These are phyloP conservation scores for Blastobotrys americana DNA, from an alignment of 805 yeast species.

Conservation along the genomic window DNA sequence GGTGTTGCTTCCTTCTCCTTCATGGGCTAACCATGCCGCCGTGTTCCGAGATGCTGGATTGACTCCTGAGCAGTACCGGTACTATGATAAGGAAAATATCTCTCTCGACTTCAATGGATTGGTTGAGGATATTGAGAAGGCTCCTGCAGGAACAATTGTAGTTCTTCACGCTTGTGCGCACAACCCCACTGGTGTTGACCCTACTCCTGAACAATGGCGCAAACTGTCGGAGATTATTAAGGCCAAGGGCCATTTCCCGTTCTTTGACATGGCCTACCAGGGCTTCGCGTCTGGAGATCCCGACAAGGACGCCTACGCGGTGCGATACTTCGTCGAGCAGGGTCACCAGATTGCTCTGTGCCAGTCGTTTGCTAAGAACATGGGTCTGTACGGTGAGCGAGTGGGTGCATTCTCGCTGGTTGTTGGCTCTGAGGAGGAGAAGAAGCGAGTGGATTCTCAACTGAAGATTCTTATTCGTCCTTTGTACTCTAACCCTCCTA, in stretches of 20 bases:
- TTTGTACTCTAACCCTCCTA: constrained; percentile 88
- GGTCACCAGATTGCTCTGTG: constrained; percentile 46
- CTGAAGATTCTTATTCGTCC: constrained; percentile 79
- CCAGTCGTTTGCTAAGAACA: constrained; percentile 91
- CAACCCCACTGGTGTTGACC: constrained; percentile 95
- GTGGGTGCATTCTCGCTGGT: constrained; percentile 71
- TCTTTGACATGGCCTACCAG: constrained; percentile 92
- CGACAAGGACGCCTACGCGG: constrained; percentile 58
- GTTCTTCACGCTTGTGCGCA: constrained; percentile 93
- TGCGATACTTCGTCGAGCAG: constrained; percentile 39
- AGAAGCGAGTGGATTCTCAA: constrained; percentile 60
- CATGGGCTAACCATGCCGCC: constrained; percentile 91
- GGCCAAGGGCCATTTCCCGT: constrained; percentile 58
- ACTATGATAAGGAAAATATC: constrained; percentile 58
- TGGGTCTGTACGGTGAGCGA: constrained; percentile 94
- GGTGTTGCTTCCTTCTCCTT: constrained; percentile 74
- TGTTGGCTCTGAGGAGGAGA: constrained; percentile 41
- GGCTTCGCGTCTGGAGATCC: constrained; percentile 87
- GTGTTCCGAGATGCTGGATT: constrained; percentile 72
- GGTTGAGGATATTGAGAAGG: constrained; percentile 48
- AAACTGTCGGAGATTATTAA: constrained; percentile 58
- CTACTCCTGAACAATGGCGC: constrained; percentile 74
- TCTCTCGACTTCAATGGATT: constrained; percentile 60
- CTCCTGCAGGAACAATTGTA: constrained; percentile 55
- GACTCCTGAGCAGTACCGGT: constrained; percentile 51